Evolutionary conservation across 73 alveolate species (phyloP).

Genomic region (Symbiodinium pilosum): DNA sequence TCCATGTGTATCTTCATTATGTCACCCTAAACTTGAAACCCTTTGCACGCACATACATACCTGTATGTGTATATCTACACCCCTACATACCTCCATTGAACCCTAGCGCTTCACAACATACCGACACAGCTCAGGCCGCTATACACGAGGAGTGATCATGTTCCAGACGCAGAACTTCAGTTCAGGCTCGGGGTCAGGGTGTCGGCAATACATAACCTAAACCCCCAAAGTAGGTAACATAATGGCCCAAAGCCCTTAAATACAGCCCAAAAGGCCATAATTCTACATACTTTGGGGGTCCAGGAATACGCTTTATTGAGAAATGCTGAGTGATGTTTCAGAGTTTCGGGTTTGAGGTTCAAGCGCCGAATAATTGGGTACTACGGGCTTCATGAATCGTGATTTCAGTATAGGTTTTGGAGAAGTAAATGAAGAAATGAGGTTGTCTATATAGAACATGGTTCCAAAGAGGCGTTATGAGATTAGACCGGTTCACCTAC

Average conservation of each 20-base stretch:
- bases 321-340: background rate
- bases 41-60: no score
- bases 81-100: no score
- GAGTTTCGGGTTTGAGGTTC: background rate
- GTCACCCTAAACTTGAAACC: no score
- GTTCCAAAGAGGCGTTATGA: no score
- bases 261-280: background rate
- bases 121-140: conserved; percentile 37
- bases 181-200: background rate
- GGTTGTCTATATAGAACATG: no score
- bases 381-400: no score
- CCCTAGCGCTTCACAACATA: no score
- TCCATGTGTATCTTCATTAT: no score
- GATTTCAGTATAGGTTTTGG: background rate
- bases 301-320: background rate
- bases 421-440: no score
- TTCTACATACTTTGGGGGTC: background rate
- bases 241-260: background rate
- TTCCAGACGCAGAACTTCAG: conserved; percentile 88
- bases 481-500: background rate
- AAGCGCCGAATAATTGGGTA: no score
- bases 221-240: background rate
- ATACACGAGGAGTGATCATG: conserved; percentile 77
- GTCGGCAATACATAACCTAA: background rate
- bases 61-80: no score